A percentile compares a stretch with the other conserved stretches of the same genome.
These are phyloP conservation scores for Taiozyma sp. DNA, from an alignment of 1,139 yeast genomes.

Conservation along the genomic window DNA sequence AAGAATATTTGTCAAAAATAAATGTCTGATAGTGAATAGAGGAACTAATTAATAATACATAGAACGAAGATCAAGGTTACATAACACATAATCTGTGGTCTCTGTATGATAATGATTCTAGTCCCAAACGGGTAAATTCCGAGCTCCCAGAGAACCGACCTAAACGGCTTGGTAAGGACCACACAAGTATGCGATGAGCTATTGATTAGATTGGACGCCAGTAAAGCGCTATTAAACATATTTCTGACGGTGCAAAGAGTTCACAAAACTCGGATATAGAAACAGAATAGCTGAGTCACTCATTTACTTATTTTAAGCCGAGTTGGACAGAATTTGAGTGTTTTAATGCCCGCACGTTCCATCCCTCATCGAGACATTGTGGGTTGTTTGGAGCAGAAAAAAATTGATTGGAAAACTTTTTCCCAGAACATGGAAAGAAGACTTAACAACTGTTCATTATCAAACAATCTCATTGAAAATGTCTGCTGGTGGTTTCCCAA, in stretches of 20 bases:
- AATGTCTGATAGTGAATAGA: not conserved
- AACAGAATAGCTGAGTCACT: not conserved
- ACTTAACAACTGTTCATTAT: not conserved
- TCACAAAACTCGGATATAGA: not conserved
- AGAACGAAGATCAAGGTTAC: not conserved
- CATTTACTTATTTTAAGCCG: not conserved
- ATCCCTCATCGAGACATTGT: not conserved
- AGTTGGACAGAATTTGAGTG: not conserved
- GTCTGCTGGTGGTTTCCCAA: constrained; percentile 61
- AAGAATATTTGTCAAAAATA: constrained; percentile 42
- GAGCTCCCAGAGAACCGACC: not conserved
- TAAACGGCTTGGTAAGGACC: not conserved
- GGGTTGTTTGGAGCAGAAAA: not conserved
- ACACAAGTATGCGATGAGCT: not conserved
- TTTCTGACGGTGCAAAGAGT: not conserved
- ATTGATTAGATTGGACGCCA: not conserved
- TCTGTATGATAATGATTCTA: not conserved
- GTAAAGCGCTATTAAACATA: not conserved
- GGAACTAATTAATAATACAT: not conserved
- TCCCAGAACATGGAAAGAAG: not conserved
- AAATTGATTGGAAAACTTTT: constrained; percentile 1
- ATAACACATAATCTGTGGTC: not conserved
- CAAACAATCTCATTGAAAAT: not conserved
- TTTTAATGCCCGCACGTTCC: not conserved
- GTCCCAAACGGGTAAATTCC: not conserved